Conservation (phyloP, 1,139 yeast genomes). For the Debaryomycetaceae sp. region DNA sequence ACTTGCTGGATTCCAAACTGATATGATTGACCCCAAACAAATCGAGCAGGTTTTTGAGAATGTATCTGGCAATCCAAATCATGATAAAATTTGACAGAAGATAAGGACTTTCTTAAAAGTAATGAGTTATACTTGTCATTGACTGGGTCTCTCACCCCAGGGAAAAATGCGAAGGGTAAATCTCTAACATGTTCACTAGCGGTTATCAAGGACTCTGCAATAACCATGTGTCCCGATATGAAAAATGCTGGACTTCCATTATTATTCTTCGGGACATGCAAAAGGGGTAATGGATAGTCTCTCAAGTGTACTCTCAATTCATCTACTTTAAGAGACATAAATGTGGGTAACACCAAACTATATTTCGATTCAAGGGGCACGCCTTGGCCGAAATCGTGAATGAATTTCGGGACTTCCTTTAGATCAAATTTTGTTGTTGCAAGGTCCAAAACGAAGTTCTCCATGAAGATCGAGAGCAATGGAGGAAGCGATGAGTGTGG, state of each 20-base stretch:
- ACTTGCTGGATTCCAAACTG: slow-evolving; percentile 83
- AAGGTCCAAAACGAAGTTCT: slow-evolving; percentile 53
- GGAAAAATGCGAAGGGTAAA: slow-evolving; percentile 16
- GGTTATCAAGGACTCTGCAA: slow-evolving; percentile 43
- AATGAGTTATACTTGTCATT: slow-evolving; percentile 53
- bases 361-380: slow-evolving; percentile 68
- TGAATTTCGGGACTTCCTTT: slow-evolving; percentile 53
- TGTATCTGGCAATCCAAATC: slow-evolving; percentile 55
- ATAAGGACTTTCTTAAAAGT: slow-evolving; percentile 70
- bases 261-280: slow-evolving; percentile 31
- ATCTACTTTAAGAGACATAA: slow-evolving; percentile 42
- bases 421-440: slow-evolving; percentile 54
- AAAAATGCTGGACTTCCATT: slow-evolving; percentile 23
- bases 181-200: slow-evolving; percentile 51
- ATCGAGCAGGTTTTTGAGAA: slow-evolving; percentile 59
- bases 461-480: slow-evolving; percentile 54
- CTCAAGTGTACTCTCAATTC: slow-evolving; percentile 56
- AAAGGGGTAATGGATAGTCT: slow-evolving; percentile 66
- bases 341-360: slow-evolving; percentile 66
- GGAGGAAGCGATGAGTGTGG: slow-evolving; percentile 63
- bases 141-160: slow-evolving; percentile 4
- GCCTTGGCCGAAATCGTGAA: slow-evolving; percentile 77
- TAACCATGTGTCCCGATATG: slow-evolving; percentile 44
- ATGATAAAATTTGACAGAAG: slow-evolving; percentile 71
- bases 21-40: slow-evolving; percentile 84